Percentiles rank a stretch among this genome's conserved stretches.
Evolutionary conservation across 192 early-diverging fungal species (phyloP).

Genomic region (Chytriomyces confervae): DNA sequence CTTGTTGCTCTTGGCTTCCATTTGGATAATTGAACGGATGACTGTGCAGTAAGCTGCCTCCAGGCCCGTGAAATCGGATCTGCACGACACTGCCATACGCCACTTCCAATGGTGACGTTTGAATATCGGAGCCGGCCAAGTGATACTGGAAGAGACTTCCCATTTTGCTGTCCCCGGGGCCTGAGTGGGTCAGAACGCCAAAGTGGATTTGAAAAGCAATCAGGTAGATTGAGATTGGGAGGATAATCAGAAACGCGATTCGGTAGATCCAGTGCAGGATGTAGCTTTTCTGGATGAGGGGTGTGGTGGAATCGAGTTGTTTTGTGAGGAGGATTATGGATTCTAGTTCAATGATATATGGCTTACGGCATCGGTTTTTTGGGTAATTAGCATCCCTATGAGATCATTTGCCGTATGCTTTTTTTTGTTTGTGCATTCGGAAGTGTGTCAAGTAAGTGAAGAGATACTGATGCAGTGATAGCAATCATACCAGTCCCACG

Average conservation of each 20-base stretch:
- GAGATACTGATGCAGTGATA: not conserved
- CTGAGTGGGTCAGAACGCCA: constrained; percentile 75
- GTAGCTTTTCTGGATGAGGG: constrained; percentile 55
- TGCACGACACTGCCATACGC: constrained; percentile 87
- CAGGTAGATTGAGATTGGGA: constrained; percentile 86
- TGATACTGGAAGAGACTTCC: constrained; percentile 92
- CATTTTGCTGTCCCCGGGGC: constrained; percentile 91
- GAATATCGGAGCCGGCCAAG: constrained; percentile 61
- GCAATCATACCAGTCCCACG: constrained; percentile 66
- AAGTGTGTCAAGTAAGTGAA: not conserved
- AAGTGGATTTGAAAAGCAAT: constrained; percentile 87
- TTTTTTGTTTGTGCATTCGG: not conserved
- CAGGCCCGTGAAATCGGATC: constrained; percentile 81
- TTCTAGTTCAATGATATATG: not conserved
- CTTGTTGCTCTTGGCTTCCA: constrained; percentile 89
- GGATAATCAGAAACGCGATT: constrained; percentile 75
- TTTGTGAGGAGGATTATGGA: not conserved
- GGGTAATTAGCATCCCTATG: constrained; percentile 79
- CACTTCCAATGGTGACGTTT: constrained; percentile 67
- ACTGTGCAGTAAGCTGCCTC: constrained; percentile 93
- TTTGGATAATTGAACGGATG: constrained; percentile 83
- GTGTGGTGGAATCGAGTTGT: not conserved
- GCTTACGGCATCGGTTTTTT: constrained; percentile 51
- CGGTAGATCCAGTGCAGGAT: constrained; percentile 82
- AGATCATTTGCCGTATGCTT: constrained; percentile 87